Evolutionary conservation across 495 filamentous ascomycete species (phyloP), one percentile per base, ranked within the genome.

Genomic region (Lasiosphaeria ovina): DNA sequence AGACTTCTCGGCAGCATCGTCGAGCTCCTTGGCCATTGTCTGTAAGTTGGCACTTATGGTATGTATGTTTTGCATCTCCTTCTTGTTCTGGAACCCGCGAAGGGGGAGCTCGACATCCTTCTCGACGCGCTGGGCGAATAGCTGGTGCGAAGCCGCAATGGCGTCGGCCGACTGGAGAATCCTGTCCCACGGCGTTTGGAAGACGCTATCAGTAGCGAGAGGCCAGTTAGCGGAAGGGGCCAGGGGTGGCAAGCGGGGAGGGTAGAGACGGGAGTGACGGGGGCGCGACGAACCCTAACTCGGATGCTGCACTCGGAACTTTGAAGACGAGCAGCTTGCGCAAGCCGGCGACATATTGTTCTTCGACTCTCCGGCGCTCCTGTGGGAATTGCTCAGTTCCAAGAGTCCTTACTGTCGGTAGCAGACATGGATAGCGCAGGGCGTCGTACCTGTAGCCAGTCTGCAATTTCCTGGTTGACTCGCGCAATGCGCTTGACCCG

Each of bases 351-450:
- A 89, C 90, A 76, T 99, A 99, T 65, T 84, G 77, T 72, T 97
- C 95, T 77, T 99, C 95, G 48, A 97, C 83, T 59, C 86, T 89
- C 69, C 93, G 89, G 63, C 95, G 90, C 77, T 99, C 94, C 94
- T 97, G 64, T 58, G 10, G n/a, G 36, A 52, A 44, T 51, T 55
- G 60, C 61, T 69, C 61, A 75, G 70, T 52, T 55, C 66, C 52
- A 60, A 57, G 31, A 32, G 35, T 61, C 17, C 42, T 44, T 8
- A 35, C 8, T 42, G 38, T 42, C 38, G 38, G 6, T 17, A 16
- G 9, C 17, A 7, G 45, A n/a, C 3, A 32, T 54, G 48, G 34
- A 3, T n/a, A 35, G 60, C 50, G 54, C 34, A 51, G 57, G 31
- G 61, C 35, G 50, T 51, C 77, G 60, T 88, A 98, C 94, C 87